Evolutionary conservation across 225 moss, liverwort and hornwort genomes (phyloP).

Genomic region (Takakia lepidozioides): DNA sequence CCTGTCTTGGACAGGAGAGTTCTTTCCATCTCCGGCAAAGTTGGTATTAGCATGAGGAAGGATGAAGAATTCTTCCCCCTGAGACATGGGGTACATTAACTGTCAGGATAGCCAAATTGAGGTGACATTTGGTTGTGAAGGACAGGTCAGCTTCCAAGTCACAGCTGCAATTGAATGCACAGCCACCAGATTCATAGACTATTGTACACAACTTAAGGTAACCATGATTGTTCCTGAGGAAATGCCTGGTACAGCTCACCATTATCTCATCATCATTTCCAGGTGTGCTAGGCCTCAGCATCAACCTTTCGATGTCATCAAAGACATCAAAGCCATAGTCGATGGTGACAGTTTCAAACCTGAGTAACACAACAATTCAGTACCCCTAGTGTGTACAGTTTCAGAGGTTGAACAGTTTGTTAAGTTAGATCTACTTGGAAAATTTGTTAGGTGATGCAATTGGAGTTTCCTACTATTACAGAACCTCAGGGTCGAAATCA

Average conservation of each 20-base stretch:
- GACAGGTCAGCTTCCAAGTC: no score
- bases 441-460: neutral
- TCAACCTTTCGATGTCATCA: constrained; percentile 25
- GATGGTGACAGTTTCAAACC: constrained; percentile 49
- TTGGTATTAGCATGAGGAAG: constrained; percentile 31
- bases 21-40: constrained; percentile 20
- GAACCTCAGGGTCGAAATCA: no score
- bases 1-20: constrained; percentile 31
- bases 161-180: no score
- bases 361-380: constrained; percentile 5
- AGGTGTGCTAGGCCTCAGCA: constrained; percentile 13
- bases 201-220: no score
- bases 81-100: constrained; percentile 1
- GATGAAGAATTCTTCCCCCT: constrained; percentile 45
- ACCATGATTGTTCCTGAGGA: neutral
- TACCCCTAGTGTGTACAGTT: neutral
- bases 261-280: constrained; percentile 5
- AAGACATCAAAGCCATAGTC: constrained; percentile 27
- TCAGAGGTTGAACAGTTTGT: neutral
- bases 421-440: neutral
- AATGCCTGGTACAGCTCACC: constrained; percentile 19
- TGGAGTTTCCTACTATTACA: constrained; percentile 19
- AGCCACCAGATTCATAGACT: no score
- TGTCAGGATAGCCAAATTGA: neutral
- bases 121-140: neutral